phyloP scores from a whole-genome alignment of 257 asterid genomes.

The Ophiorrhiza pumila region DNA sequence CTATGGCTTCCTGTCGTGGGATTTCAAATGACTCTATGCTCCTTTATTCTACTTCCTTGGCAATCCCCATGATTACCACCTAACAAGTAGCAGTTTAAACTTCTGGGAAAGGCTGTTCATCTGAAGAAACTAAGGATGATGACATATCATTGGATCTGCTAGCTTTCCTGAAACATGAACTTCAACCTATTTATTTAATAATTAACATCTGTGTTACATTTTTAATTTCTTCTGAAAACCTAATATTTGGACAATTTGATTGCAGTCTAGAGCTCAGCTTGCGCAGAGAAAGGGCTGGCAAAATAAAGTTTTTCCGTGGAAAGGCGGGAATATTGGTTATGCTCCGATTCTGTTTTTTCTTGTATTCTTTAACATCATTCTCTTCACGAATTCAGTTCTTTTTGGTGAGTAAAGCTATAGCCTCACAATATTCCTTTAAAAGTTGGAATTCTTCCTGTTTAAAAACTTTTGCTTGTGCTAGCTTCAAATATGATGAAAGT shows the following conservation, averaged over 20 bases:
- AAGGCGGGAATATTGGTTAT: conserved; percentile 59
- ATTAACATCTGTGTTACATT: not conserved
- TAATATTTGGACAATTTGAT: conserved; percentile 24
- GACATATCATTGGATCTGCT: not conserved
- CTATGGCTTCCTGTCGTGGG: not conserved
- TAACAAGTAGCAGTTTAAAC: not conserved
- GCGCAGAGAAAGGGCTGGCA: conserved; percentile 54
- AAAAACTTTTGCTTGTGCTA: conserved; percentile 38
- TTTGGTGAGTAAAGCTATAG: conserved; percentile 54
- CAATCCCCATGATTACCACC: not conserved
- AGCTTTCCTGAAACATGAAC: not conserved
- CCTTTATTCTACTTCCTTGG: not conserved
- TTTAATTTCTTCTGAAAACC: not conserved
- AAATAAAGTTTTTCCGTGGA: conserved; percentile 48
- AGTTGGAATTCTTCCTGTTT: conserved; percentile 22
- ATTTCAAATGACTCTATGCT: not conserved
- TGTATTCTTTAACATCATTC: conserved; percentile 56
- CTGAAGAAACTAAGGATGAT: not conserved
- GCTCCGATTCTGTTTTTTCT: conserved; percentile 75
- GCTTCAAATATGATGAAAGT: conserved; percentile 79
- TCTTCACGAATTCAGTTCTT: conserved; percentile 68
- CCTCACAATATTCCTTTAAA: conserved; percentile 8
- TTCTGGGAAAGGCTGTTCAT: not conserved
- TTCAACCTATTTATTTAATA: not conserved
- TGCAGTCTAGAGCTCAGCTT: conserved; percentile 65